These are phyloP conservation scores for Xylariaceae sp. DNA, from an alignment of 2,329 filamentous ascomycete species.

Conservation along the genomic window DNA sequence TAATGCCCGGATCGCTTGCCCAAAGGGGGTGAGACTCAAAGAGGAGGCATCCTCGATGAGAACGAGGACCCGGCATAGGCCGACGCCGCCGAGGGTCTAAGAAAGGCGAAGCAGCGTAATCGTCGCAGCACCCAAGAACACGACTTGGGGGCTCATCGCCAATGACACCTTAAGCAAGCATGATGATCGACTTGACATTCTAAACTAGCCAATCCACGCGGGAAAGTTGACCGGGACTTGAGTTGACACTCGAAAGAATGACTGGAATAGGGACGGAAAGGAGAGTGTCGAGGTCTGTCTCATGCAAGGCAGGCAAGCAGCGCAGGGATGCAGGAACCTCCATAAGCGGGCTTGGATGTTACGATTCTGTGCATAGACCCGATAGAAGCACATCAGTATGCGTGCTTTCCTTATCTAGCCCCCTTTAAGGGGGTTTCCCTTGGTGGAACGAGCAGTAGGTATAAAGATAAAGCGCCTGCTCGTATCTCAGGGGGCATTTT, in stretches of 20 bases:
- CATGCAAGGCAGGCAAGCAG: background rate
- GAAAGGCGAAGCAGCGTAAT: slow-evolving; percentile 19
- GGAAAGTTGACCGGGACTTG: slow-evolving; percentile 1
- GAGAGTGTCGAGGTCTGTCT: slow-evolving; percentile 5
- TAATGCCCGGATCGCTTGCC: slow-evolving; percentile 7
- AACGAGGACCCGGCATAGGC: slow-evolving; percentile 16
- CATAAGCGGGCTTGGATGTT: slow-evolving; percentile 21
- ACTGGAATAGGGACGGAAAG: background rate
- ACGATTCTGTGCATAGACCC: slow-evolving; percentile 20
- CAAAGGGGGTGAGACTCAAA: slow-evolving; percentile 1
- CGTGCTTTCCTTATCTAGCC: background rate
- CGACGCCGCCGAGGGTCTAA: slow-evolving; percentile 7
- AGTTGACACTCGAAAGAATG: background rate
- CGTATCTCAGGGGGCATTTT: too few species aligned
- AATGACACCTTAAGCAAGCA: slow-evolving; percentile 14
- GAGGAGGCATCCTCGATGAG: slow-evolving; percentile 9
- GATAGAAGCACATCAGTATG: slow-evolving; percentile 12
- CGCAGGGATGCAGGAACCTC: background rate
- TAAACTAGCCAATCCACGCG: background rate
- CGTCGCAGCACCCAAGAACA: slow-evolving; percentile 1
- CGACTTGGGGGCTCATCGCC: slow-evolving; percentile 9
- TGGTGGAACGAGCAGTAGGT: slow-evolving; percentile 21
- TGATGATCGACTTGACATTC: background rate
- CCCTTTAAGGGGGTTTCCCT: slow-evolving; percentile 4
- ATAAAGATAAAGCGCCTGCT: slow-evolving; percentile 23